Evolutionary conservation across 2,329 filamentous ascomycete species (phyloP), one percentile per base, ranked within the genome.

Genomic region (Colletotrichum eleusines): DNA sequence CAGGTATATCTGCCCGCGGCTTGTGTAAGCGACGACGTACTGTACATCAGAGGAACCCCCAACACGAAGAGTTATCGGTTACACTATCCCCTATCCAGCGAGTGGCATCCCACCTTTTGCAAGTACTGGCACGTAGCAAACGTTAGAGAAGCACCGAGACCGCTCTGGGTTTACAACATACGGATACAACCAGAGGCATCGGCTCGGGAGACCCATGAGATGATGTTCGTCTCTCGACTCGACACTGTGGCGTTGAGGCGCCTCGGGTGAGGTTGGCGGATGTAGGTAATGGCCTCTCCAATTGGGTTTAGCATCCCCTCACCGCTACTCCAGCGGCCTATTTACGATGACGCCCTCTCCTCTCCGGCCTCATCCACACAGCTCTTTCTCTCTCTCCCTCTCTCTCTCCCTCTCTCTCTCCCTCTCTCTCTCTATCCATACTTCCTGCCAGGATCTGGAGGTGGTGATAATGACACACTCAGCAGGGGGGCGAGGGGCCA

Each of bases 281-380:
- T 28, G 59, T 57, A n/a, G 63, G 59, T 69, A 50, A 68, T 67
- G 67, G 67, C 55, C 63, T 70, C 68, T 63, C 65, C 54, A 55
- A 73, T 74, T 63, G 31, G 66, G 73, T 46, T 71, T 74, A 74
- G 73, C 68, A 55, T 54, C 40, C 23, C 50, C 48, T 72, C 73
- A 74, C 73, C 73, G 73, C 73, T 74, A 74, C 72, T 74, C 64
- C 70, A 69, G 65, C 54, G 70, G 63, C 58, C 68, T 68, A 61
- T 71, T 72, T 74, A 74, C 66, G 66, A 63, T 65, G 68, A 74
- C 73, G 51, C 73, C 73, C 69, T 73, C 69, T 71, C 62, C 54
- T n/a, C 50, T 28, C 46, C 28, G 46, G 35, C 44, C 33, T 46
- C 35, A 33, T 35, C 31, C 31, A 31, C 35, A 38, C 42, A 26